Percentiles rank a stretch among this genome's conserved stretches.
Evolutionary conservation across 306 rosid species (phyloP).

Genomic region (Albizia julibrissin): DNA sequence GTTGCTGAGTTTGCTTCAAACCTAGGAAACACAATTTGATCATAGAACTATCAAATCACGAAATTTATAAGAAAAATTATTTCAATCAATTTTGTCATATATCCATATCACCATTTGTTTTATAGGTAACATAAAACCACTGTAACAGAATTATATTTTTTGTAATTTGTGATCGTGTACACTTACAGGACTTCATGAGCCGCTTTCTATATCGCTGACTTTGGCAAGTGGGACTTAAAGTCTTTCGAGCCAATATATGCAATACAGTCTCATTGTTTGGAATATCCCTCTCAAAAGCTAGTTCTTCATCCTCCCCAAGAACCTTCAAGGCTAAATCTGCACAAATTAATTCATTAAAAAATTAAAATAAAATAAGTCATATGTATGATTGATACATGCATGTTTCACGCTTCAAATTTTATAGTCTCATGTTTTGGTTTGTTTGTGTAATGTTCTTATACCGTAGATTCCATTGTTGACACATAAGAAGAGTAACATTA

Average conservation of each 20-base stretch:
- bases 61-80: no score
- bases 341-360: background rate
- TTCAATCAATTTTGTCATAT: no score
- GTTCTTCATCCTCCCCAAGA: no score
- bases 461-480: constrained; percentile 36
- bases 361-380: no score
- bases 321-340: constrained; percentile 9
- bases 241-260: constrained; percentile 45
- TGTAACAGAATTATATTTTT: background rate
- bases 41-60: background rate
- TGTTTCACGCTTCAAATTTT: background rate
- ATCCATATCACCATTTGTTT: no score
- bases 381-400: background rate
- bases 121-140: background rate
- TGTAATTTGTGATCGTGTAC: no score
- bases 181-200: constrained; percentile 39
- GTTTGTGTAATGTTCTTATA: constrained; percentile 10
- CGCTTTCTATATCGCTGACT: constrained; percentile 1
- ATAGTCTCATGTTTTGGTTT: background rate
- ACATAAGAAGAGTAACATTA: constrained; percentile 24
- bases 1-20: constrained; percentile 2
- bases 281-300: background rate
- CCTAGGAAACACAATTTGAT: constrained; percentile 13
- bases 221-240: constrained; percentile 8
- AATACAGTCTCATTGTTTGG: constrained; percentile 22